Percentiles rank a stretch among this genome's conserved stretches.
These are phyloP conservation scores for Talaromyces wortmannii DNA, from an alignment of 495 filamentous ascomycete genomes.

Conservation along the genomic window DNA sequence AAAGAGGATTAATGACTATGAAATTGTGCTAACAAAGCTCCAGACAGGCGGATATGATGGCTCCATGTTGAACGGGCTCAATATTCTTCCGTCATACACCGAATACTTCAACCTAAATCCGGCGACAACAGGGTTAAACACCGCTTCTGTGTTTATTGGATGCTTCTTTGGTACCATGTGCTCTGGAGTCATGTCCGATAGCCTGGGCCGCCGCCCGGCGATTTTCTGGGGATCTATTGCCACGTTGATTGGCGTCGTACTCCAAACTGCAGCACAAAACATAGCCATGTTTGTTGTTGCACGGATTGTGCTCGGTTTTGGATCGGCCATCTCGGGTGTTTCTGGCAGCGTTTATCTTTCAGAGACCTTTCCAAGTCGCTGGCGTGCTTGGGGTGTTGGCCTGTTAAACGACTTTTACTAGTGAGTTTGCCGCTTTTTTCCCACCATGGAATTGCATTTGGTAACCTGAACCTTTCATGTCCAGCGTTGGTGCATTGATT, in stretches of 20 bases:
- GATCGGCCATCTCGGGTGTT: constrained; percentile 27
- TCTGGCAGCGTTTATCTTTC: constrained; percentile 32
- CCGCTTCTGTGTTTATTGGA: constrained; percentile 39
- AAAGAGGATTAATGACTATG: background rate
- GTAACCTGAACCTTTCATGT: background rate
- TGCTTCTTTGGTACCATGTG: constrained; percentile 27
- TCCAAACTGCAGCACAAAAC: constrained; percentile 43
- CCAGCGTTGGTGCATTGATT: constrained; percentile 30
- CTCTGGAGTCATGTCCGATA: constrained; percentile 29
- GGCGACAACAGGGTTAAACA: constrained; percentile 37
- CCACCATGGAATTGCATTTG: background rate
- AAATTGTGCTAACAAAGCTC: background rate
- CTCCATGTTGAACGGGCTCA: constrained; percentile 45
- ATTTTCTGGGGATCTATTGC: constrained; percentile 36
- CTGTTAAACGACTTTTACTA: constrained; percentile 47
- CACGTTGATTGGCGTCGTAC: constrained; percentile 35
- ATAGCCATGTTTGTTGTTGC: constrained; percentile 39
- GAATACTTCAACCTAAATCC: constrained; percentile 41
- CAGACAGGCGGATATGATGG: constrained; percentile 42
- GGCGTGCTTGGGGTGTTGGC: constrained; percentile 38
- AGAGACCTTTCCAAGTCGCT: constrained; percentile 34
- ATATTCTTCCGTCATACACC: constrained; percentile 40
- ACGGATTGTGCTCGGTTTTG: constrained; percentile 37
- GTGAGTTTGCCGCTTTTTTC: background rate
- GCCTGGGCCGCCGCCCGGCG: constrained; percentile 34